Evolutionary conservation across 768 basidiomycete genomes (phyloP), one percentile per base, ranked within the genome.

Genomic region (Amanita jacksonii): DNA sequence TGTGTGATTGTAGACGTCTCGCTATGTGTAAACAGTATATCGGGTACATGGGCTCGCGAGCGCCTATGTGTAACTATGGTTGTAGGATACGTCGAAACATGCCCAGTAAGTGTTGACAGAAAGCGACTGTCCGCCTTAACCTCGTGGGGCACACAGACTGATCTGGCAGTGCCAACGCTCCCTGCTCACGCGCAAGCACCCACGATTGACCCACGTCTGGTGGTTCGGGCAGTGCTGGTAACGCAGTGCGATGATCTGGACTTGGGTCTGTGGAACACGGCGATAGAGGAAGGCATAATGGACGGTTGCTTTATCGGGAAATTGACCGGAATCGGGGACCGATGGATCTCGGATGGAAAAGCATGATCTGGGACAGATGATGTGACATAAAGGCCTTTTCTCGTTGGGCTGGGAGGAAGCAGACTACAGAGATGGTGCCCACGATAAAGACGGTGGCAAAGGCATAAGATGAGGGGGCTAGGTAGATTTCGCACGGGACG

Each of bases 1-100:
- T 76, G 66, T 25, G 53, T 84, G 38, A 61, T 80, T 8, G 73
- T 83, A 6, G 79, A 85, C 54, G 68, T 68, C 7, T 64, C 69
- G 35, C 64, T 78, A 9, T 76, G 75, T 46, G 48, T 82, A 28
- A 67, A 69, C 52, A 51, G 59, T 1, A 52, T 55, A 49, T 59
- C 63, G 20, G 41, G 51, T 9, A 43, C 49, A 24, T 84, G 82
- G 81, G 63, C 71, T 19, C 61, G 66, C 32, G 77, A 84, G 51
- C 66, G 62, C 18, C 65, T 76, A 49, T 58, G 64, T 49, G 65
- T 65, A 28, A 61, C 81, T 28, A 72, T 74, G 62, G 70, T 69
- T 16, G 58, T 82, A 32, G 81, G 81, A 28, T 67, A 77, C 54
- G 58, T 84, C 40, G 82, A 84, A 53, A 56, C 53, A 24, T 55